phyloP scores from a whole-genome alignment of 2,329 filamentous ascomycete genomes.

The Alternaria metachromatica region DNA sequence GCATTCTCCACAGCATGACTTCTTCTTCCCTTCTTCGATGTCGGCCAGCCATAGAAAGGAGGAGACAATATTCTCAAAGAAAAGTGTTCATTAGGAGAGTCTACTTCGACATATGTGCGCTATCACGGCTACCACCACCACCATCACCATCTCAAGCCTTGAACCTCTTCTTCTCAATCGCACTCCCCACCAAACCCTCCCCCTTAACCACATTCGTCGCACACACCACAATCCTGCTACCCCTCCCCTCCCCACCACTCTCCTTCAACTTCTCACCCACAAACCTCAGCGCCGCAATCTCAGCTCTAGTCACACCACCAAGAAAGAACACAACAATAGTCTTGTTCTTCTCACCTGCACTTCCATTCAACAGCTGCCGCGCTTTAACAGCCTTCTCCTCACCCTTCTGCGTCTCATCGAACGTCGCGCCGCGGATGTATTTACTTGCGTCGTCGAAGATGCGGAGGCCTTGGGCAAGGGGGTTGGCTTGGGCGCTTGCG shows the following conservation, averaged over 20 bases:
- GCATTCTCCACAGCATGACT: too few species aligned
- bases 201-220: constrained; percentile 92
- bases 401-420: constrained; percentile 90
- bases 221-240: constrained; percentile 86
- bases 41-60: not conserved
- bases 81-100: not conserved
- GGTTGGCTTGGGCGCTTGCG: constrained; percentile 54
- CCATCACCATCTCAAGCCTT: not conserved
- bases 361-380: constrained; percentile 79
- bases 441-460: constrained; percentile 93
- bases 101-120: not conserved
- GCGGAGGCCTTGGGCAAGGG: constrained; percentile 80
- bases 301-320: constrained; percentile 94
- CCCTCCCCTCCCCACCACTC: constrained; percentile 68
- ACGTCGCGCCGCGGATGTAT: constrained; percentile 84
- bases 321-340: constrained; percentile 96
- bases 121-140: not conserved
- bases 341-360: constrained; percentile 62
- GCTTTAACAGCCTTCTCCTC: constrained; percentile 93
- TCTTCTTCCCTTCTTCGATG: too few species aligned
- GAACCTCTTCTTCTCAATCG: constrained; percentile 70
- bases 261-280: constrained; percentile 77
- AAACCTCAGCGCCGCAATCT: constrained; percentile 92
- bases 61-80: not conserved
- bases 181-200: constrained; percentile 84